Conservation (phyloP, 768 basidiomycete genomes). For the Lactifluus hygrophoroides region DNA sequence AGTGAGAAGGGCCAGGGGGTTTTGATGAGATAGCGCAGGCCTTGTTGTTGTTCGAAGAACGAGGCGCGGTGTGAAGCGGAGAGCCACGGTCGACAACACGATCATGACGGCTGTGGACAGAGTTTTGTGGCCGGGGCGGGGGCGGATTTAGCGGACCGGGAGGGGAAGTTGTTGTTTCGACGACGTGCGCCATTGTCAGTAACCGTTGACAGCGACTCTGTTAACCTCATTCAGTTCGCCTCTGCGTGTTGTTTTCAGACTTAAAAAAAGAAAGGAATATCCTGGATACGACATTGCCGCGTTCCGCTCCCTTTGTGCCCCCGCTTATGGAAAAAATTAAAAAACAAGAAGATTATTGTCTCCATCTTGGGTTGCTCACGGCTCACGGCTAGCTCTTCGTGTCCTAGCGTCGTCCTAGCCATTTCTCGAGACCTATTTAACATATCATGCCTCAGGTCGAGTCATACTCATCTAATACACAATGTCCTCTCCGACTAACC, state of each 20-base stretch:
- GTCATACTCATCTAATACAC: neutral
- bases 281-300: slow-evolving; percentile 9
- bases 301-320: neutral
- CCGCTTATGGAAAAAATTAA: slow-evolving; percentile 6
- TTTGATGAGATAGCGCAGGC: neutral
- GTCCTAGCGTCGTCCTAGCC: neutral
- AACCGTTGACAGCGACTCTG: no score
- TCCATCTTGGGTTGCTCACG: neutral
- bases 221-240: neutral
- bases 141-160: neutral
- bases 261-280: neutral
- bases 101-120: neutral
- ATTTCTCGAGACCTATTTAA: slow-evolving; percentile 8
- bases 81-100: slow-evolving; percentile 2
- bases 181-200: no score
- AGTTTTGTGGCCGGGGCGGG: neutral
- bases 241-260: neutral
- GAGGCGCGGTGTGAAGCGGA: slow-evolving; percentile 3
- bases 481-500: neutral
- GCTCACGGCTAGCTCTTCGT: no score
- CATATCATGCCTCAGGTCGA: neutral
- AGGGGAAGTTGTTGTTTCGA: neutral
- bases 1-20: neutral
- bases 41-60: slow-evolving; percentile 5
- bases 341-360: slow-evolving; percentile 15